Evolutionary conservation across 495 filamentous ascomycete species (phyloP), one percentile per base, ranked within the genome.

Genomic region (Penicillium egyptiacum): DNA sequence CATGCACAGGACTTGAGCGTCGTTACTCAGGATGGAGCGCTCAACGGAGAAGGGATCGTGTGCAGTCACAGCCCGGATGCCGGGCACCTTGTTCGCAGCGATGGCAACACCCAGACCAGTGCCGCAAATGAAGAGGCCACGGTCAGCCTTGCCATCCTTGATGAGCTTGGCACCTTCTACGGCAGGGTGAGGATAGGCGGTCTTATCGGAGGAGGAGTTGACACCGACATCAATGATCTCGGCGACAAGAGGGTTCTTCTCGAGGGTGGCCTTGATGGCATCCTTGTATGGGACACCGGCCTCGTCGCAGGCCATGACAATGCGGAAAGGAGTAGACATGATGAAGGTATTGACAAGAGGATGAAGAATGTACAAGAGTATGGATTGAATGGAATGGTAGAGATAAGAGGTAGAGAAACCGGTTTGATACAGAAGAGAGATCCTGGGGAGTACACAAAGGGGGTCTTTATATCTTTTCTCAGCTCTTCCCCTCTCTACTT

Each of bases 31-130:
- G 16, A 93, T 83, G 14, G 87, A 86, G 45, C 89, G 77, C 80
- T 95, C 90, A 41, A 95, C 89, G 45, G 82, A 86, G 76, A 90
- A 94, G 51, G 84, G 84, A 72, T 95, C 90, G 74, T 95, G 90
- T 8, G 90, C 90, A 31, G 90, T 95, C 33, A 95, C 90, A 19
- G 90, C 90, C 41, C 90, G 80, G 59, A 95, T 85, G 17, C 90
- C 90, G 52, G 85, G 88, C 53, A 93, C 88, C 71, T 93, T 93
- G 78, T 95, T 95, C 67, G 90, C 90, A 22, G 82, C 73, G 70
- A 95, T 95, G 58, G 90, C 90, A 10, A 95, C 90, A 5, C 90
- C 90, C 26, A 95, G 80, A 3, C 90, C 90, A 5, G 90, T 95
- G 11, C 90, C 90, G 75, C 90, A 95, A 77, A 95, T 91, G 64